These are phyloP conservation scores for Entoloma clypeatum DNA, from an alignment of 1,284 basidiomycete genomes.

Conservation along the genomic window DNA sequence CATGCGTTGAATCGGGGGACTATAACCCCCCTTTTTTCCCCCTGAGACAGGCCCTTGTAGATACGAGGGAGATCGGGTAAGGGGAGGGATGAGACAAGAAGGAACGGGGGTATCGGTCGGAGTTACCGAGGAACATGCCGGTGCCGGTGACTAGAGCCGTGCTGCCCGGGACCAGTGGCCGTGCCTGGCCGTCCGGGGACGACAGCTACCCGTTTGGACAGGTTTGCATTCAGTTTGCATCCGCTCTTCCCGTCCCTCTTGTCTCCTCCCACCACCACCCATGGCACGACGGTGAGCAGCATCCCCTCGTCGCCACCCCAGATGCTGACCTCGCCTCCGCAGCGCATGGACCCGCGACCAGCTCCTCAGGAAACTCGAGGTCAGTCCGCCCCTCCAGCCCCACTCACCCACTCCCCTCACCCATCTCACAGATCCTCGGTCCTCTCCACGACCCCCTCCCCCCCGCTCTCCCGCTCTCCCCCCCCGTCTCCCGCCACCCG, in stretches of 20 bases:
- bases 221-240: constrained; percentile 31
- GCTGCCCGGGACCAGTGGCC: constrained; percentile 13
- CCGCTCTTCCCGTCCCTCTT: constrained; percentile 31
- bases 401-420: constrained; percentile 17
- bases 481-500: constrained; percentile 57
- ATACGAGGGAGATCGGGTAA: too few species aligned
- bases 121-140: too few species aligned
- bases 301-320: constrained; percentile 14
- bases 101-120: too few species aligned
- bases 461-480: constrained; percentile 61
- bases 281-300: constrained; percentile 28
- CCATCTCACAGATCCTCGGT: constrained; percentile 50
- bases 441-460: constrained; percentile 52
- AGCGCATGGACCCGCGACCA: constrained; percentile 59
- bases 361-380: constrained; percentile 59
- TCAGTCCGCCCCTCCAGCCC: constrained; percentile 25
- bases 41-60: too few species aligned
- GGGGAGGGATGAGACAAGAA: too few species aligned
- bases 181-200: constrained; percentile 14
- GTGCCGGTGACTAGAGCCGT: constrained; percentile 2
- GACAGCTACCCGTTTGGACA: constrained; percentile 16
- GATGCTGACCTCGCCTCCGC: constrained; percentile 22
- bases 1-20: too few species aligned
- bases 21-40: too few species aligned
- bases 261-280: constrained; percentile 36